Percentiles rank a stretch among this genome's conserved stretches.
Conservation (phyloP, 163 green algal species). For the Chloroidium sp. region DNA sequence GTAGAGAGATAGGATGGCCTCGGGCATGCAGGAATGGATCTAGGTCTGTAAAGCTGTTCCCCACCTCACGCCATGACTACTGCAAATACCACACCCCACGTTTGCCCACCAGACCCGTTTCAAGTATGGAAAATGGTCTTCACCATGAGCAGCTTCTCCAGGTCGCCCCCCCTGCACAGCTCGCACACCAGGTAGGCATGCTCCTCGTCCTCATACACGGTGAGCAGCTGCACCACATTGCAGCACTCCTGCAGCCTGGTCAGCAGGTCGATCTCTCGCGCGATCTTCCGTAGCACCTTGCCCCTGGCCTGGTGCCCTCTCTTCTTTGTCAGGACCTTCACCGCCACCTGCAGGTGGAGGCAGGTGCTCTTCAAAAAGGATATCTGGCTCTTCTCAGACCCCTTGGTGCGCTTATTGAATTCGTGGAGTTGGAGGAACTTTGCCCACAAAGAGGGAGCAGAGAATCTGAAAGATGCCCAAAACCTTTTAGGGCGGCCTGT, state of each 20-base stretch:
- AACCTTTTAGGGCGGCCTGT: not conserved
- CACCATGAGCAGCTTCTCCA: slow-evolving; percentile 53
- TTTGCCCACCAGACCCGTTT: too few species aligned
- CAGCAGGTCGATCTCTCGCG: slow-evolving; percentile 36
- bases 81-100: too few species aligned
- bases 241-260: slow-evolving; percentile 23
- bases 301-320: slow-evolving; percentile 44
- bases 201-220: slow-evolving; percentile 42
- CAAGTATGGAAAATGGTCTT: too few species aligned
- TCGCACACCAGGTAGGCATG: slow-evolving; percentile 52
- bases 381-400: not conserved
- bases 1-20: too few species aligned
- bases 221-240: slow-evolving; percentile 43
- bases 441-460: not conserved
- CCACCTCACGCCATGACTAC: too few species aligned
- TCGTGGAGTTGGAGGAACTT: not conserved
- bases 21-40: too few species aligned
- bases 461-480: not conserved
- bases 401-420: not conserved
- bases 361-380: not conserved
- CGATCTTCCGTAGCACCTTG: slow-evolving; percentile 56
- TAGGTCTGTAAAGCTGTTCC: too few species aligned
- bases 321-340: slow-evolving; percentile 51
- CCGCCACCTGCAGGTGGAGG: slow-evolving; percentile 24
- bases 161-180: slow-evolving; percentile 52